Evolutionary conservation across 805 yeast species (phyloP).

Genomic region (Ogataea wickerhamii): DNA sequence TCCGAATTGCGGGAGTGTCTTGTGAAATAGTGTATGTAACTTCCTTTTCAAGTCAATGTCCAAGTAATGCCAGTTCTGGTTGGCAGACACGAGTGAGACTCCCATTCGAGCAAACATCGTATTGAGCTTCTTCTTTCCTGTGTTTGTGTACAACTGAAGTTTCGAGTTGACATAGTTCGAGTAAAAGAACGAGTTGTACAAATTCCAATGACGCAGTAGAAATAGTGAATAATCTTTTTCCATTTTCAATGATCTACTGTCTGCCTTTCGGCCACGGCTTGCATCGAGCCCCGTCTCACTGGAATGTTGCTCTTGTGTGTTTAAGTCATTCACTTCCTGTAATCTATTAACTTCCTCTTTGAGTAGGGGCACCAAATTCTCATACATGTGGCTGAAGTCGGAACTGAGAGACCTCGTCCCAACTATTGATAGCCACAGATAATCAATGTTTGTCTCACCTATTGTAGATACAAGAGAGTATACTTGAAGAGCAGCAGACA

Average conservation of each 20-base stretch:
- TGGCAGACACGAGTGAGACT: constrained; percentile 80
- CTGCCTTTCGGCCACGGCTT: constrained; percentile 30
- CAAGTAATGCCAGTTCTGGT: constrained; percentile 90
- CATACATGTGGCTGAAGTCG: constrained; percentile 71
- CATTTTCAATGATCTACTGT: constrained; percentile 43
- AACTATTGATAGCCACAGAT: constrained; percentile 81
- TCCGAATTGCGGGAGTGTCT: constrained; percentile 71
- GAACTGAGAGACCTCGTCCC: constrained; percentile 82
- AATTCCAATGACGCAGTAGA: constrained; percentile 85
- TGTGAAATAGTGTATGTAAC: constrained; percentile 62
- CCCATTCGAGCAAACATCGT: constrained; percentile 97
- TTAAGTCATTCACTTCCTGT: constrained; percentile 31
- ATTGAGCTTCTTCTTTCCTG: constrained; percentile 81
- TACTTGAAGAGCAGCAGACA: constrained; percentile 73
- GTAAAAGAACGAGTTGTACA: constrained; percentile 86
- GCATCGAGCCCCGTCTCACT: constrained; percentile 14
- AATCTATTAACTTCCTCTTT: constrained; percentile 81
- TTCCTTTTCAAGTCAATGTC: constrained; percentile 74
- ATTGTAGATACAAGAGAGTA: constrained; percentile 76
- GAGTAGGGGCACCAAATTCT: constrained; percentile 64
- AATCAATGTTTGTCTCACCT: constrained; percentile 72
- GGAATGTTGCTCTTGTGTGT: constrained; percentile 4
- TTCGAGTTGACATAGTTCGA: constrained; percentile 91
- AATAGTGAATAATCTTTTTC: constrained; percentile 86
- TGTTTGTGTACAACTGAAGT: constrained; percentile 84